phyloP scores from a whole-genome alignment of 805 yeast genomes.

The Teunomyces pallodes region DNA sequence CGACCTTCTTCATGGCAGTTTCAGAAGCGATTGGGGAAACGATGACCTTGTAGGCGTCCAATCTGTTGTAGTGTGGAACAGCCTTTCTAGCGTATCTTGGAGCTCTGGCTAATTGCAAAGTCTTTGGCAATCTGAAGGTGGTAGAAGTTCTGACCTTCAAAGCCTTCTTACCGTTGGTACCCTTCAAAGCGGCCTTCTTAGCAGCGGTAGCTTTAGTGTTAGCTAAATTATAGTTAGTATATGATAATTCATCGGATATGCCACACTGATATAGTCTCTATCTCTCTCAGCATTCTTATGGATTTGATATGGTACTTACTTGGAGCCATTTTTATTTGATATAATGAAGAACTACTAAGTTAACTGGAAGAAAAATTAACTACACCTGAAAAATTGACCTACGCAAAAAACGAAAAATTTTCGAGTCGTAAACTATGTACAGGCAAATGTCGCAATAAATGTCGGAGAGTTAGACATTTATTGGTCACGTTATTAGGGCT shows the following conservation, averaged over 20 bases:
- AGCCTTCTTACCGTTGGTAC: conserved; percentile 88
- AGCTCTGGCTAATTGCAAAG: conserved; percentile 87
- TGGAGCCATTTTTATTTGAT: conserved; percentile 25
- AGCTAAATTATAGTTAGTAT: conserved; percentile 34
- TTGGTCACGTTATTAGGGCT: conserved; percentile 3
- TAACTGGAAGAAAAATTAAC: conserved; percentile 1
- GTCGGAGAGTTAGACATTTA: background rate
- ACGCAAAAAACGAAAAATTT: conserved; percentile 12
- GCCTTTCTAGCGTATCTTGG: conserved; percentile 96
- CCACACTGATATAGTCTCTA: background rate
- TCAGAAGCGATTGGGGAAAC: conserved; percentile 95
- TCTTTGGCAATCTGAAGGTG: conserved; percentile 97
- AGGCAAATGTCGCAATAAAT: background rate
- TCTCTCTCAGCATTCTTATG: background rate
- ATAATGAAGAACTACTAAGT: conserved; percentile 7
- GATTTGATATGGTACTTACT: conserved; percentile 12
- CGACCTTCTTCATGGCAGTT: conserved; percentile 99
- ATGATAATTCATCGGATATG: background rate
- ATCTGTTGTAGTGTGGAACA: conserved; percentile 96
- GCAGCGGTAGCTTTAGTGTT: conserved; percentile 90
- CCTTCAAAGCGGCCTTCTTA: conserved; percentile 98
- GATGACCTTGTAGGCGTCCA: conserved; percentile 92
- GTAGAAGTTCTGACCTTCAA: conserved; percentile 92
- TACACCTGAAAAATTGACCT: conserved; percentile 6
- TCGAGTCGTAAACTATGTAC: conserved; percentile 1